These are phyloP conservation scores for Obelidium mucronatum DNA, from an alignment of 192 early-diverging fungal genomes.

Conservation along the genomic window DNA sequence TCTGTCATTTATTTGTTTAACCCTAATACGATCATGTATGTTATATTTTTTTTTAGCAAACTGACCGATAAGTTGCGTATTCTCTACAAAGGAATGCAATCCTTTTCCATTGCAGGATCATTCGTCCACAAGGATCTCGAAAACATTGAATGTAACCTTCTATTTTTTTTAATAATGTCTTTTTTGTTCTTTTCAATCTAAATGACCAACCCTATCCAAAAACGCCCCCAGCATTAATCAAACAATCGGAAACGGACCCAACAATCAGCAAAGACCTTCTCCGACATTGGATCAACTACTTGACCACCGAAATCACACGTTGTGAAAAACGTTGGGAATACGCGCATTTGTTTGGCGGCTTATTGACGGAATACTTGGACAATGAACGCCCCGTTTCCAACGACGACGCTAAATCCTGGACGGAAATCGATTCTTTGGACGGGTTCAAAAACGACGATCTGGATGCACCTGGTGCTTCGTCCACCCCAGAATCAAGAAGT, in stretches of 20 bases:
- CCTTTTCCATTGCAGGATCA: not conserved
- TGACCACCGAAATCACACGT: not conserved
- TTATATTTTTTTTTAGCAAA: not conserved
- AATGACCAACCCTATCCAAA: not conserved
- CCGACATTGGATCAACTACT: not conserved
- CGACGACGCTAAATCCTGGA: not conserved
- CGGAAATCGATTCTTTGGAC: not conserved
- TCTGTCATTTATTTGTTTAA: not conserved
- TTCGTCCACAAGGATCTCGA: not conserved
- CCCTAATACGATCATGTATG: not conserved
- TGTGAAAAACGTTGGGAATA: constrained; percentile 4
- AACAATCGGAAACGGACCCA: not conserved
- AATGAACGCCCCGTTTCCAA: not conserved
- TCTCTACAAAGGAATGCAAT: not conserved
- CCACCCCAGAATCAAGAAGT: not conserved
- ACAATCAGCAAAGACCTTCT: not conserved
- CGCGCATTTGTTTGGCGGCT: not conserved
- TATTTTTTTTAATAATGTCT: not conserved
- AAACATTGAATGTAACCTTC: not conserved
- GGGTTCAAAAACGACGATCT: not conserved
- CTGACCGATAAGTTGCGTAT: not conserved
- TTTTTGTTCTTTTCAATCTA: not conserved
- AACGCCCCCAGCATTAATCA: not conserved
- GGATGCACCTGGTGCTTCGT: too few relatives aligned
- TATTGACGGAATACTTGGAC: not conserved